Percentiles rank a stretch among this genome's conserved stretches.
Evolutionary conservation across 75 land plant genomes (phyloP).

Genomic region (Isoetes taiwanensis): DNA sequence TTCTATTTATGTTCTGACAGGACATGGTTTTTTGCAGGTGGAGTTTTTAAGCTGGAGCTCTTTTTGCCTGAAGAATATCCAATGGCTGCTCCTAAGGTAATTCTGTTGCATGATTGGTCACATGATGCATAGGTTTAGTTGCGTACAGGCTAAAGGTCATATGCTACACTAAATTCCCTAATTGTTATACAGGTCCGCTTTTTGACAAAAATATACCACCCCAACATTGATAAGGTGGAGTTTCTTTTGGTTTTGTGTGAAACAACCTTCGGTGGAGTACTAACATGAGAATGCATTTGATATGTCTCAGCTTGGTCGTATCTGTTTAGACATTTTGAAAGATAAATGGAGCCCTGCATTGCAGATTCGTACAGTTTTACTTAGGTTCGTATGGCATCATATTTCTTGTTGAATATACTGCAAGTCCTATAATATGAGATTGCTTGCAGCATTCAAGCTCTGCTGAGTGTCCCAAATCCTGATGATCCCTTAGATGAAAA

Average conservation of each 20-base stretch:
- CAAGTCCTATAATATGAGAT: background rate
- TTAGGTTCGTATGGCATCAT: constrained; percentile 34
- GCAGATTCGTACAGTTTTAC: constrained; percentile 78
- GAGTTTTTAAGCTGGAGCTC: constrained; percentile 91
- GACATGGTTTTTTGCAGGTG: constrained; percentile 39
- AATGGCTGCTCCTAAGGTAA: constrained; percentile 97
- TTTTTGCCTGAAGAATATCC: constrained; percentile 98
- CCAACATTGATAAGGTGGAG: constrained; percentile 88
- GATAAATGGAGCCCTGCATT: constrained; percentile 98
- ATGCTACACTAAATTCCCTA: too few relatives aligned
- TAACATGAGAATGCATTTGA: background rate
- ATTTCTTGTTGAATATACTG: background rate
- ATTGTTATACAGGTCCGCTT: constrained; percentile 94
- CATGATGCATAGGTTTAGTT: background rate
- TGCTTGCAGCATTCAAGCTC: constrained; percentile 69
- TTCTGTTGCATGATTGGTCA: background rate
- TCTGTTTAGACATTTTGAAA: constrained; percentile 94
- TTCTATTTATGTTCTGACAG: background rate
- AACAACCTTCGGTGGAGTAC: too few relatives aligned
- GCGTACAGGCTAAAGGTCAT: background rate
- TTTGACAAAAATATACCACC: constrained; percentile 90
- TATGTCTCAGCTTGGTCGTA: constrained; percentile 63
- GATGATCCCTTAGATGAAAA: constrained; percentile 95
- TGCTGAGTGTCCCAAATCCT: constrained; percentile 90
- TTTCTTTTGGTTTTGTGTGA: background rate